phyloP scores from a whole-genome alignment of 2,329 filamentous ascomycete species.

The Stagonosporopsis vannaccii region DNA sequence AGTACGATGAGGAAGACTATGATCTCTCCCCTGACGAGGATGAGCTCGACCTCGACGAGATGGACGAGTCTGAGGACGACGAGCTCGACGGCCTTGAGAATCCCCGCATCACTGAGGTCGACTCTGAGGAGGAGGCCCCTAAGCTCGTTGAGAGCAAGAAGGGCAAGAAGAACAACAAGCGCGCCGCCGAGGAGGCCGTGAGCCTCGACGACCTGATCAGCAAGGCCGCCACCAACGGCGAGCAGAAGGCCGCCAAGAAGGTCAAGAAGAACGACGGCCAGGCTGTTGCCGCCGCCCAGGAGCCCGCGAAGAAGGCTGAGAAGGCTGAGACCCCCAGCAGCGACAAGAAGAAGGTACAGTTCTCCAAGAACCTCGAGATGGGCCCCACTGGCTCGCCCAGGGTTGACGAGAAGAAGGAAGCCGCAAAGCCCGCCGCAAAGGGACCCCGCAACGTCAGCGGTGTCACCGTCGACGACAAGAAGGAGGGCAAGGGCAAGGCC shows the following conservation, averaged over 20 bases:
- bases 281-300: conserved; percentile 66
- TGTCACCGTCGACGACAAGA: conserved; percentile 95
- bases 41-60: conserved; percentile 66
- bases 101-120: conserved; percentile 83
- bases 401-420: conserved; percentile 50
- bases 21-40: conserved; percentile 82
- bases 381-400: conserved; percentile 74
- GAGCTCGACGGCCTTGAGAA: conserved; percentile 70
- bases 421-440: conserved; percentile 60
- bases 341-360: conserved; percentile 91
- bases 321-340: conserved; percentile 57
- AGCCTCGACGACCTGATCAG: conserved; percentile 83
- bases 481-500: conserved; percentile 80
- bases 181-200: conserved; percentile 71
- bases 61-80: conserved; percentile 58
- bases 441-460: conserved; percentile 80
- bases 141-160: conserved; percentile 57
- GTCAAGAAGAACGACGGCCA: conserved; percentile 98
- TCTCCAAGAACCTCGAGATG: conserved; percentile 98
- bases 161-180: conserved; percentile 83
- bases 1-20: conserved; percentile 68
- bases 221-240: conserved; percentile 72
- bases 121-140: conserved; percentile 72
- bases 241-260: conserved; percentile 98
- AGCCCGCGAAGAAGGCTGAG: conserved; percentile 61